These are phyloP conservation scores for Castanopsis chinensis DNA, from an alignment of 306 rosid genomes.

Conservation along the genomic window DNA sequence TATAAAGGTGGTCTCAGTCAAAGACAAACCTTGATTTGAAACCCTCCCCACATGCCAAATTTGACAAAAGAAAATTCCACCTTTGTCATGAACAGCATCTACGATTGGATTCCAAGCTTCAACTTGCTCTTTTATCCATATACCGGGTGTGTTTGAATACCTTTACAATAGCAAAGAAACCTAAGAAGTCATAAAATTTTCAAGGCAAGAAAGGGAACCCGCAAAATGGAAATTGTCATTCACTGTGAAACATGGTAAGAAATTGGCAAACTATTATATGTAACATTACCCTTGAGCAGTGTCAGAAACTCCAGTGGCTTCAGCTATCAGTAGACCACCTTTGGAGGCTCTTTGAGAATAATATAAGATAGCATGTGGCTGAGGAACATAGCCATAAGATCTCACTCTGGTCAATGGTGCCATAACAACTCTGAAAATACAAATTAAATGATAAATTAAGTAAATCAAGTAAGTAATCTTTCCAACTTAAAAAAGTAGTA, in stretches of 20 bases:
- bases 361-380: constrained; percentile 37
- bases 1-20: background rate
- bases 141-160: constrained; percentile 35
- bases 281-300: constrained; percentile 38
- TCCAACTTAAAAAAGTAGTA: background rate
- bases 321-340: constrained; percentile 40
- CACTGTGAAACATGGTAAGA: background rate
- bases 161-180: constrained; percentile 7
- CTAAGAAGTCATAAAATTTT: background rate
- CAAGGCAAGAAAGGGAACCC: background rate
- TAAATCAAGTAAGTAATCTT: background rate
- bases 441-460: background rate
- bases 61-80: constrained; percentile 49
- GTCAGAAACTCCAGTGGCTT: constrained; percentile 36
- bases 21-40: constrained; percentile 31
- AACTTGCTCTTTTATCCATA: constrained; percentile 52
- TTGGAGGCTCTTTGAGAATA: constrained; percentile 43
- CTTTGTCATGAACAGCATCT: constrained; percentile 49
- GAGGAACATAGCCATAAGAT: constrained; percentile 33
- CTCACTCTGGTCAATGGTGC: constrained; percentile 35
- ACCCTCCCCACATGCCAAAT: constrained; percentile 43
- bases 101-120: constrained; percentile 56
- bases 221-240: background rate
- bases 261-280: background rate
- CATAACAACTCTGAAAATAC: constrained; percentile 35